Evolutionary conservation across 1,139 yeast genomes (phyloP).

Genomic region (Geotrichum siamense): DNA sequence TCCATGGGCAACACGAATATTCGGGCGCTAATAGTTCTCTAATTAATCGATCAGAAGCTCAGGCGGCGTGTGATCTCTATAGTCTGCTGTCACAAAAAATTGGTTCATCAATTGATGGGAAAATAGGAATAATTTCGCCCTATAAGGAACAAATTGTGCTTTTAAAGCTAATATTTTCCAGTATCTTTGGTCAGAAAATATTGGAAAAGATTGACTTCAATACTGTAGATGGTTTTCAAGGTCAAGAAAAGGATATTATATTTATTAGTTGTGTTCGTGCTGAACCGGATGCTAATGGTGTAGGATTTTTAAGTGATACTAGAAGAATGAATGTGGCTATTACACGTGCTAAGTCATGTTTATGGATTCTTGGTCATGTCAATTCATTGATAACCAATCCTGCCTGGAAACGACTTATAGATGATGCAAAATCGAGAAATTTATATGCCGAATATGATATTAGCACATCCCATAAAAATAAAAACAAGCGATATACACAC

Average conservation of each 20-base stretch:
- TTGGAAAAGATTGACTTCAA: conserved; percentile 72
- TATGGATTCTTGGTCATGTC: conserved; percentile 82
- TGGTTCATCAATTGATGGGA: conserved; percentile 49
- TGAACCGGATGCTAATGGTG: conserved; percentile 53
- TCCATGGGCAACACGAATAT: conserved; percentile 56
- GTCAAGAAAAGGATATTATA: conserved; percentile 93
- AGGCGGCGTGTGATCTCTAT: conserved; percentile 44
- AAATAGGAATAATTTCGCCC: conserved; percentile 89
- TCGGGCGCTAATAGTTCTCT: conserved; percentile 16
- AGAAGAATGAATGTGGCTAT: conserved; percentile 95
- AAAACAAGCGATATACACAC: no score
- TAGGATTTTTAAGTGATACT: conserved; percentile 83
- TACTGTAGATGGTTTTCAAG: conserved; percentile 97
- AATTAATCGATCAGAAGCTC: conserved; percentile 16
- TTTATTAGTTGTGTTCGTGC: conserved; percentile 95
- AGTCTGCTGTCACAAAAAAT: conserved; percentile 20
- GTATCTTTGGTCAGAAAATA: conserved; percentile 56
- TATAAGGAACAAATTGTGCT: conserved; percentile 77
- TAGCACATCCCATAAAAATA: no score
- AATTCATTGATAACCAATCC: conserved; percentile 45
- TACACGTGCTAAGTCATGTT: conserved; percentile 84
- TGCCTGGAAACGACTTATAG: conserved; percentile 62
- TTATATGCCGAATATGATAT: conserved; percentile 41
- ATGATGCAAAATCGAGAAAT: conserved; percentile 52
- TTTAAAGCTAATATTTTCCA: conserved; percentile 50